A percentile compares a stretch with the other conserved stretches of the same genome.
phyloP scores from a whole-genome alignment of 352 stramenopile genomes.

The Phytophthora pseudosyringae region DNA sequence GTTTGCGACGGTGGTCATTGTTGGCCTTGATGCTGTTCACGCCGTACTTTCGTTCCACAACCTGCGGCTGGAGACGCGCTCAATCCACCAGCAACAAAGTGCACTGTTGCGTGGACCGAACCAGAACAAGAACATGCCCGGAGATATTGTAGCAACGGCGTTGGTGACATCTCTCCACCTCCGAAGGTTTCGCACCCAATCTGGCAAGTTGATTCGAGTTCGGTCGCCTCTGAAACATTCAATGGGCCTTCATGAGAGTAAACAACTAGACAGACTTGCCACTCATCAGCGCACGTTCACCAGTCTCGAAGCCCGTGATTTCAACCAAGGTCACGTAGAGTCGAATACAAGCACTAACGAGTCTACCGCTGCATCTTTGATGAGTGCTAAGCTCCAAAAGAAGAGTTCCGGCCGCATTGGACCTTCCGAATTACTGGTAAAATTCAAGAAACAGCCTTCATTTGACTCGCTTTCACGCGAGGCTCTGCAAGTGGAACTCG shows the following conservation, averaged over 20 bases:
- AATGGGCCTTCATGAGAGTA: not conserved
- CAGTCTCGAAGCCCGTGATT: not conserved
- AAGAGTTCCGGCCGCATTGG: too few relatives aligned
- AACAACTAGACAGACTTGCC: constrained; percentile 17
- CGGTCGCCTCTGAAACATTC: constrained; percentile 10
- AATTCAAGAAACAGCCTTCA: too few relatives aligned
- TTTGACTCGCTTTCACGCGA: too few relatives aligned
- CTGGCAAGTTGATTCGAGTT: constrained; percentile 13
- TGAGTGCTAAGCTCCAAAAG: too few relatives aligned
- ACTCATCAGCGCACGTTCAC: not conserved
- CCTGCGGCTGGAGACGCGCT: not conserved
- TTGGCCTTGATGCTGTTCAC: constrained; percentile 27
- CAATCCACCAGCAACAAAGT: constrained; percentile 5
- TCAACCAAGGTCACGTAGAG: too few relatives aligned
- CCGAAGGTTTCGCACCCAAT: constrained; percentile 6
- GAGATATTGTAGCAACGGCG: constrained; percentile 5
- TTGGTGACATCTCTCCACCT: constrained; percentile 6
- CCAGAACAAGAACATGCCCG: not conserved
- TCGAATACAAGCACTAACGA: too few relatives aligned
- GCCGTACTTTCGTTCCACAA: constrained; percentile 8
- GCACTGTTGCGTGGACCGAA: not conserved
- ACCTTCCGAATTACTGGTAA: not conserved
- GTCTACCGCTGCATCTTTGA: too few relatives aligned
- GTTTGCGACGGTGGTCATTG: constrained; percentile 25
- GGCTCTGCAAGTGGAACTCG: not conserved